A percentile compares a stretch with the other conserved stretches of the same genome.
Evolutionary conservation across 352 stramenopile species (phyloP).

Genomic region (Stramenopiles sp.): DNA sequence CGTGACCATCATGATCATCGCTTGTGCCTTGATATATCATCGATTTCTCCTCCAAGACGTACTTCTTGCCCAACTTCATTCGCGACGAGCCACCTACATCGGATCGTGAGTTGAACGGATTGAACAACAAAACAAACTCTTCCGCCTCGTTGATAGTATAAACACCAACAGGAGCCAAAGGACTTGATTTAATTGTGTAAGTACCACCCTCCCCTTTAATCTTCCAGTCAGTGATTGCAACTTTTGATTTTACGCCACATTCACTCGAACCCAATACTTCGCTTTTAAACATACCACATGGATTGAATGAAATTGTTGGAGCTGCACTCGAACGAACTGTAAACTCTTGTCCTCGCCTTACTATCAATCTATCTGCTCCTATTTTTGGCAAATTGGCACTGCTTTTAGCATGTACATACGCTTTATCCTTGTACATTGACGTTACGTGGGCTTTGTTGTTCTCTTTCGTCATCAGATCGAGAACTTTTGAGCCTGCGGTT

Average conservation of each 20-base stretch:
- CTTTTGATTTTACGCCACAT: neutral
- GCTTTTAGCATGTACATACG: neutral
- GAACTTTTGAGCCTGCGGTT: no score
- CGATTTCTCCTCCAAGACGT: neutral
- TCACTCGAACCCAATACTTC: neutral
- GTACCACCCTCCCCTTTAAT: neutral
- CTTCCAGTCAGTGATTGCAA: neutral
- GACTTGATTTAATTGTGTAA: neutral
- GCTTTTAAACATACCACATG: neutral
- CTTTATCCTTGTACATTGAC: neutral
- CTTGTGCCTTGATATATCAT: neutral
- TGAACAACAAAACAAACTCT: neutral
- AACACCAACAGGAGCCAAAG: neutral
- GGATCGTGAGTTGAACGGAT: neutral
- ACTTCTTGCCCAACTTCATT: neutral
- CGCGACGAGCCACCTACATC: neutral
- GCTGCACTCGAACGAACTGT: neutral
- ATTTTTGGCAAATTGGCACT: neutral
- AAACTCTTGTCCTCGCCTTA: neutral
- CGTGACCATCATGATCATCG: neutral
- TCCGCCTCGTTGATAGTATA: neutral
- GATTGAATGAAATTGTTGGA: neutral
- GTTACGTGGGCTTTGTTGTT: neutral
- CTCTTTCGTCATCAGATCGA: neutral
- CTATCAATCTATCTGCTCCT: neutral